Conservation (phyloP, 2,329 filamentous ascomycete genomes). For the Aspergillus spinulosporus region DNA sequence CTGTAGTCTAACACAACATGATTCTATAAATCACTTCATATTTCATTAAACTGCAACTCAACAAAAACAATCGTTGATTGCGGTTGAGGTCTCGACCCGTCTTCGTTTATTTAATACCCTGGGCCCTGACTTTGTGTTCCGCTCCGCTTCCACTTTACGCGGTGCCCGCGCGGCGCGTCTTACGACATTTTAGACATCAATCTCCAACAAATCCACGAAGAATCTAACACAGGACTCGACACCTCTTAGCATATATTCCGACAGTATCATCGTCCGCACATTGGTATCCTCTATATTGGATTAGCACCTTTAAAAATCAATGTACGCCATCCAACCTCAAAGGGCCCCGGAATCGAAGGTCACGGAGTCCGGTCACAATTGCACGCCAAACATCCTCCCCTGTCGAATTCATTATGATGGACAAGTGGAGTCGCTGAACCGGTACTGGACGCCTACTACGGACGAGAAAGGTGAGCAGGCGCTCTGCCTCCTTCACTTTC, state of each 20-base stretch:
- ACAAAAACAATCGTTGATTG: no score
- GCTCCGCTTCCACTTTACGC: constrained; percentile 30
- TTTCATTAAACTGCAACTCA: no score
- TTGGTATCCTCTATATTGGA: not conserved
- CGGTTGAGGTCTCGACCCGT: no score
- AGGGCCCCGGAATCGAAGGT: constrained; percentile 21
- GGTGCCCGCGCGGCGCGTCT: constrained; percentile 36
- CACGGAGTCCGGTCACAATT: constrained; percentile 34
- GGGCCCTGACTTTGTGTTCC: not conserved
- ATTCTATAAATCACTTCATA: no score
- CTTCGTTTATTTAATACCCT: not conserved
- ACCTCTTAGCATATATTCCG: not conserved
- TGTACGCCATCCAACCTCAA: constrained; percentile 40
- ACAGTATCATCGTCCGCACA: not conserved
- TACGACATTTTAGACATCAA: not conserved
- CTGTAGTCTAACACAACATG: not conserved
- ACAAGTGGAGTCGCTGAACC: constrained; percentile 60
- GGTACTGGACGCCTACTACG: constrained; percentile 69
- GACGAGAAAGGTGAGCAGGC: constrained; percentile 42
- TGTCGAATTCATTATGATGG: constrained; percentile 80
- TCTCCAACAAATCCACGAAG: not conserved
- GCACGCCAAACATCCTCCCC: constrained; percentile 71
- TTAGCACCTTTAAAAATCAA: constrained; percentile 13
- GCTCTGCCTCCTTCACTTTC: not conserved
- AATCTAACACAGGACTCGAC: not conserved